A percentile compares a stretch with the other conserved stretches of the same genome.
Evolutionary conservation across 352 stramenopile genomes (phyloP).

Genomic region (Globisporangium orthogonon): DNA sequence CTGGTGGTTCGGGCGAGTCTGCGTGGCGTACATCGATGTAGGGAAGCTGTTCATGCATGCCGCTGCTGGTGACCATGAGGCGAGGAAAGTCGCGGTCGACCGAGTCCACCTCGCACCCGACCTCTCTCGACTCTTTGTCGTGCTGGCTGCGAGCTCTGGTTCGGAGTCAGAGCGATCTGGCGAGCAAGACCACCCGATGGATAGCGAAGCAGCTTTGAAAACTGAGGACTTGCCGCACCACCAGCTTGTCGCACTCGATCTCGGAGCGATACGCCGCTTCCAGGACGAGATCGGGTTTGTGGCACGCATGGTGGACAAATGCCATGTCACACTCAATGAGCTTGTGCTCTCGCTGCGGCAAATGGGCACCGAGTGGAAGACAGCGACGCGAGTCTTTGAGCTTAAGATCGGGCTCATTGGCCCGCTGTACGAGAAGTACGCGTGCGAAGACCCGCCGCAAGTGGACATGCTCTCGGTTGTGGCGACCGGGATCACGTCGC

Average conservation of each 20-base stretch:
- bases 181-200: too few species aligned
- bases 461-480: conserved; percentile 67
- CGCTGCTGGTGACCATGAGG: conserved; percentile 8
- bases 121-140: conserved; percentile 32
- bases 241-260: conserved; percentile 33
- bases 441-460: conserved; percentile 48
- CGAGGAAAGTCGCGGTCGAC: conserved; percentile 22
- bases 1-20: conserved; percentile 59
- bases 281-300: conserved; percentile 28
- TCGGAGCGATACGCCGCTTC: conserved; percentile 21
- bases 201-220: neutral
- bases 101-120: conserved; percentile 25
- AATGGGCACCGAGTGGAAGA: conserved; percentile 66
- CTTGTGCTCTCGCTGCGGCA: conserved; percentile 26
- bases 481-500: conserved; percentile 49
- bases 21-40: conserved; percentile 40
- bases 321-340: conserved; percentile 21
- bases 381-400: conserved; percentile 67
- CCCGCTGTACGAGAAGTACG: conserved; percentile 77
- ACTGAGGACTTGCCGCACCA: conserved; percentile 1
- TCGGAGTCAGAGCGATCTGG: neutral
- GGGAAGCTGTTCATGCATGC: conserved; percentile 16
- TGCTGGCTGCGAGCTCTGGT: conserved; percentile 2
- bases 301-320: conserved; percentile 18
- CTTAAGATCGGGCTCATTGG: conserved; percentile 71